Base-by-base conservation (phyloP, 495 filamentous ascomycete species). In the Aspergillus coremiiformis region DNA sequence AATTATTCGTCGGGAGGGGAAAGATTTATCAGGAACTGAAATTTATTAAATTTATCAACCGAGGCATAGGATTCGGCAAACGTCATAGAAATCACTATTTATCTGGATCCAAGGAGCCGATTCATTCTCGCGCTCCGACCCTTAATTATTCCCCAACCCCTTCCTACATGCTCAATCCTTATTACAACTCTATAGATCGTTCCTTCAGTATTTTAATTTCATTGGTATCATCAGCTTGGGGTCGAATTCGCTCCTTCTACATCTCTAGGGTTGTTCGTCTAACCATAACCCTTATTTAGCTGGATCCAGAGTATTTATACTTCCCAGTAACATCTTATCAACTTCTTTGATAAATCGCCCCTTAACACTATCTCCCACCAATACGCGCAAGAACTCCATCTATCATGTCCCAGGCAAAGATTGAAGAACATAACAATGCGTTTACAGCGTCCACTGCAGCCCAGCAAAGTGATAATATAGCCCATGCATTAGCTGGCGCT, bases 391-490 rank as follows among this genome's bases (percentile, higher is more conserved):
- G 41, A 11, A 12, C 35, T n/a, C 33, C 24, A 20, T 42, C 44
- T 53, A 58, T 32, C 32, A 77, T 77, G 74, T 73, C 73, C 62
- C 65, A 70, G 54, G 54, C 69, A 12, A 61, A 58, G 35, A 56
- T 62, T 43, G 59, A 67, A 27, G 56, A 64, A 19, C 61, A 67
- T 24, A 65, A 66, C 37, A 73, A 68, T 54, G 64, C 62, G 12
- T 63, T 58, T 46, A 63, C 69, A 44, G 64, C 65, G 24, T 75
- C 74, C 19, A 65, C 79, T 44, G 76, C 77, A 14, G 69, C 72
- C 8, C 82, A 87, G 52, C 87, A 91, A 63, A 89, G 86, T 60
- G 89, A 95, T 72, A 93, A 96, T 68, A 85, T 95, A 63, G 86
- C 91, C 46, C 89, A 96, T 70, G 87, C 89, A 47, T 75, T 95